Evolutionary conservation across 208 protist species (phyloP).

Genomic region (Kentomonas sorsogonicus): DNA sequence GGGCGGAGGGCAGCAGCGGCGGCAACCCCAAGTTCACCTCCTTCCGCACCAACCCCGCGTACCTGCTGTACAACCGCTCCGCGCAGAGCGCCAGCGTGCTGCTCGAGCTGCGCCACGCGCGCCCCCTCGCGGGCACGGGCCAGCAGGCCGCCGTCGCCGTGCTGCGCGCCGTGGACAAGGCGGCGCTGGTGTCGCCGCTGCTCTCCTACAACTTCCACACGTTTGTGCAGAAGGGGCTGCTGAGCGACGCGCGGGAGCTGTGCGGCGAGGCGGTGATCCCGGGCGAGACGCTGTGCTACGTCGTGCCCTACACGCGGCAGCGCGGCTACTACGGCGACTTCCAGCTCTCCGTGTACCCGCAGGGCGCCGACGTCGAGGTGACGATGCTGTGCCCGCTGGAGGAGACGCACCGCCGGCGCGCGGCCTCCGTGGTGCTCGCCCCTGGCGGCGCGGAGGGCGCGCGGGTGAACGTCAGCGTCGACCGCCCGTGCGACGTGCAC

Average conservation of each 20-base stretch:
- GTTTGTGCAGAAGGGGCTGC: constrained; percentile 39
- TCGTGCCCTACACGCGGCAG: constrained; percentile 75
- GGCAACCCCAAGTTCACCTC: constrained; percentile 72
- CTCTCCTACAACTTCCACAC: constrained; percentile 59
- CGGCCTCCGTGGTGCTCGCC: constrained; percentile 28
- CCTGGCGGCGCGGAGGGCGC: constrained; percentile 23
- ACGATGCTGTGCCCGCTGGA: constrained; percentile 57
- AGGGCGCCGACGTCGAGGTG: constrained; percentile 53
- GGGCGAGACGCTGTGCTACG: constrained; percentile 39
- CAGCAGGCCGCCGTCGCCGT: constrained; percentile 62
- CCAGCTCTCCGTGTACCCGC: constrained; percentile 73
- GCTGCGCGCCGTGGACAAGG: constrained; percentile 40
- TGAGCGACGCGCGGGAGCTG: constrained; percentile 51
- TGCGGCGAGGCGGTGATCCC: constrained; percentile 50
- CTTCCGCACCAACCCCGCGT: constrained; percentile 86
- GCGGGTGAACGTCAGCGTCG: constrained; percentile 56
- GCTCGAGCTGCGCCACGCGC: constrained; percentile 60
- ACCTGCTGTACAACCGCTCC: constrained; percentile 74
- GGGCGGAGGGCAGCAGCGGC: constrained; percentile 49
- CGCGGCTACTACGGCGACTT: constrained; percentile 50
- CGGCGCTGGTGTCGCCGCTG: constrained; percentile 47
- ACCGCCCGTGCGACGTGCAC: constrained; percentile 63
- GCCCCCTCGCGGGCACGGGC: constrained; percentile 57
- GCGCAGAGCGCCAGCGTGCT: constrained; percentile 50
- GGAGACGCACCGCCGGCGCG: constrained; percentile 33